Conservation (phyloP, 768 basidiomycete species). For the Pleurotus tuber-regium region DNA sequence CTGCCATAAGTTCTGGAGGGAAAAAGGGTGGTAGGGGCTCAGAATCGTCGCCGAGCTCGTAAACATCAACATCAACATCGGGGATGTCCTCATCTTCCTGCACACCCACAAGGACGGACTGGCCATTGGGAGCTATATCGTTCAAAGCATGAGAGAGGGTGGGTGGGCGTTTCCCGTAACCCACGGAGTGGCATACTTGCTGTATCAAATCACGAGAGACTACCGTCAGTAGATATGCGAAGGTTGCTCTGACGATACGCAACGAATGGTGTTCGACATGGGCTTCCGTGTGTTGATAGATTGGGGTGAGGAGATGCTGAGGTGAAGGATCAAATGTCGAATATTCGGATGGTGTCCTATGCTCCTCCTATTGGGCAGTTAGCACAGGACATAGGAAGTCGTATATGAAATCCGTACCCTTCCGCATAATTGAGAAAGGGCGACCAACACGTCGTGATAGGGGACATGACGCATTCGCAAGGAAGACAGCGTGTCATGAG, state of each 20-base stretch:
- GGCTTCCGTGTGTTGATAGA: conserved; percentile 54
- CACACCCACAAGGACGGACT: conserved; percentile 32
- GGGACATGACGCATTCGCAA: conserved; percentile 50
- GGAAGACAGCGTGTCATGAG: conserved; percentile 17
- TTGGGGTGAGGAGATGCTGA: conserved; percentile 51
- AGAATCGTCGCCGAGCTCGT: conserved; percentile 24
- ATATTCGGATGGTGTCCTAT: conserved; percentile 36
- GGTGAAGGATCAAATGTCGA: conserved; percentile 41
- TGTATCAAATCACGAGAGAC: conserved; percentile 64
- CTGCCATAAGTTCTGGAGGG: conserved; percentile 42
- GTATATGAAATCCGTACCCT: conserved; percentile 42
- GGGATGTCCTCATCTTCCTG: conserved; percentile 38
- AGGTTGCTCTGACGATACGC: conserved; percentile 43
- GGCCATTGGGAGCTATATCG: conserved; percentile 15
- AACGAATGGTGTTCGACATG: conserved; percentile 57
- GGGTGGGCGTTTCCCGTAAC: conserved; percentile 38
- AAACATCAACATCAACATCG: conserved; percentile 32
- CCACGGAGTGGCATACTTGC: conserved; percentile 56
- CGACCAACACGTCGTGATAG: conserved; percentile 46
- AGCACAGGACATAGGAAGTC: not conserved
- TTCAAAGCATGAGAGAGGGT: not conserved
- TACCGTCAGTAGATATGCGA: conserved; percentile 67
- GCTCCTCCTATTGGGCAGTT: conserved; percentile 26
- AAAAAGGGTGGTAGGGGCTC: conserved; percentile 65
- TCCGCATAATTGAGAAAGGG: conserved; percentile 57